Evolutionary conservation across 2,329 filamentous ascomycete species (phyloP).

Genomic region (Colletotrichum tropicale): DNA sequence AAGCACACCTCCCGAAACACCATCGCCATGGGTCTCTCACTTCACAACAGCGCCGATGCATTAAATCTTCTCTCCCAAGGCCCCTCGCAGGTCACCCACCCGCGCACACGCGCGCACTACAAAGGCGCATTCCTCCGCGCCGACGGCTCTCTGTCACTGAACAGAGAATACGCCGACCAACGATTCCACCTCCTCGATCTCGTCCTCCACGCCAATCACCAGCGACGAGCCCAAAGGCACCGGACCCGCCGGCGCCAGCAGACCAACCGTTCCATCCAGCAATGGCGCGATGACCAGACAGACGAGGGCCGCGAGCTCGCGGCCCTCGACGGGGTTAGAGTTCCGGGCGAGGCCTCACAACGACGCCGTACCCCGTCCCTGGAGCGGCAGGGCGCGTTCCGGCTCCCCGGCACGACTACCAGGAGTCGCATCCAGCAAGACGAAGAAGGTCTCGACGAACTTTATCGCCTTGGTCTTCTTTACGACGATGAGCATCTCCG

Average conservation of each 20-base stretch:
- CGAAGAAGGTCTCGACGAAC: conserved; percentile 41
- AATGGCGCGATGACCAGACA: conserved; percentile 2
- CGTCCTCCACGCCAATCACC: conserved; percentile 1
- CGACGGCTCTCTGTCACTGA: neutral
- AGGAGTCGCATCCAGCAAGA: conserved; percentile 32
- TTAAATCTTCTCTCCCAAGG: neutral
- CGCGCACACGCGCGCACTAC: neutral
- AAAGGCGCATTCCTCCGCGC: neutral
- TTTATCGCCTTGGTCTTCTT: conserved; percentile 49
- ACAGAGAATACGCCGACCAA: neutral
- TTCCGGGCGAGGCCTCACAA: conserved; percentile 40
- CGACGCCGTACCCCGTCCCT: conserved; percentile 36
- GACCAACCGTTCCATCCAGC: neutral
- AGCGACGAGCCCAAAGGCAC: neutral
- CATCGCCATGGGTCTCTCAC: conserved; percentile 2
- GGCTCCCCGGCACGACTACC: conserved; percentile 41
- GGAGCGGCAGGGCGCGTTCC: conserved; percentile 52
- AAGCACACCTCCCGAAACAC: neutral
- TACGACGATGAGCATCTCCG: conserved; percentile 45
- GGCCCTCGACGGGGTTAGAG: conserved; percentile 36
- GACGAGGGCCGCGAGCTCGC: conserved; percentile 36
- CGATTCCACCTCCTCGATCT: conserved; percentile 10
- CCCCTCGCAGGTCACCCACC: neutral
- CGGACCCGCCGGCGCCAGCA: neutral
- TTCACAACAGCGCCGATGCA: conserved; percentile 1